Base-by-base conservation (phyloP, 2,329 filamentous ascomycete species). In the Cladophialophora bantiana region DNA sequence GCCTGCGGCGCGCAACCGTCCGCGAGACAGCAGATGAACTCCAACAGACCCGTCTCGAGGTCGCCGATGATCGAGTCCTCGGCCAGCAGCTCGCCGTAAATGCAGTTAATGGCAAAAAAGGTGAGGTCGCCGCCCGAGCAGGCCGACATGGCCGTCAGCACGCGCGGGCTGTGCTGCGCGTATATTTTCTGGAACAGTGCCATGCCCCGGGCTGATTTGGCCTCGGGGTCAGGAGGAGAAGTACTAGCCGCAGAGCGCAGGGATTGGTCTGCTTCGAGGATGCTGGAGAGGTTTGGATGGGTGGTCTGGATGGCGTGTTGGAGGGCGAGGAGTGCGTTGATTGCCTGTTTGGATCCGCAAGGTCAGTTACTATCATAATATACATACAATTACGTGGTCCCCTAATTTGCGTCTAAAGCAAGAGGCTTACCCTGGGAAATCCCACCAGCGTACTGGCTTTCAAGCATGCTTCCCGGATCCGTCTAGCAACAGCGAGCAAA, bases 11-110 rank as follows among this genome's bases (percentile, higher is more conserved):
- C 72, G 26, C 73, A 73, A 15, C 68, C 70, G 62, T 74, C 73
- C 15, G 70, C 73, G 45, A 76, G 65, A 71, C 74, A 76, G 59
- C 72, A 74, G 13, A 74, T 73, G 65, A 76, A 76, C 62, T 75
- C 74, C 53, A 76, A 40, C 66, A 76, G 54, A 2, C 71, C 74
- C 45, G 74, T 76, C 57, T 75, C 73, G 61, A 68, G 60, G 31
- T 63, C 68, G 42, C 69, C 69, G 12, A 75, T 64, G 31, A 75
- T 70, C 32, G 68, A 67, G 54, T 66, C 67, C 60, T 75, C 74
- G 7, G 70, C 67, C 61, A 76, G 71, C 12, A 76, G 63, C 38
- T 74, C 74, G 36, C 74, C 74, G 62, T 76, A 76, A 53, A 76
- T 73, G 62, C 72, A 73, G 13, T 69, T 56, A 20, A 75, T 68